Base-by-base conservation (phyloP, 2,329 filamentous ascomycete genomes). In the Botrytis aclada region DNA sequence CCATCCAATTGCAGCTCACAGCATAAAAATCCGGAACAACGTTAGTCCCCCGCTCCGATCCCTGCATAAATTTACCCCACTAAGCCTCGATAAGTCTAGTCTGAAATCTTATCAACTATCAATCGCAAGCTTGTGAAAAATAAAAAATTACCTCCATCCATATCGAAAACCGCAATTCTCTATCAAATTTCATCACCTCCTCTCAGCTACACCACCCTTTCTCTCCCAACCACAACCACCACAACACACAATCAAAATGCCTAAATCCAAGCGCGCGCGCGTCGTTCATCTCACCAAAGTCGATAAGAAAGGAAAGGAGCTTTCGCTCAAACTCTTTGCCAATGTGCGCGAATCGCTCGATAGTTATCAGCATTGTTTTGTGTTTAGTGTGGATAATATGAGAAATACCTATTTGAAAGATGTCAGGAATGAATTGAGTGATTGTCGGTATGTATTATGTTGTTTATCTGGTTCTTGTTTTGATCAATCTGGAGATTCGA, bases 361-460 rank as follows among this genome's bases (percentile, higher is more conserved):
- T 81, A 86, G 93, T 80, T 97, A 95, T 87, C 89, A 94, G 83
- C 90, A 95, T 86, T 92, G 95, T 85, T 97, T 97, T 84, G 93
- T 98, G 81, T 97, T 99, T 83, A 88, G 89, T 80, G 91, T 99
- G 78, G 93, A 97, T 82, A 98, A 98, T 86, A 97, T 97, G 94
- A 94, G 96, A 82, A 99, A 99, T 86, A 97, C 91, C 79, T 95
- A 97, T 83, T 86, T 98, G 80, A 97, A 98, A 85, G 90, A 94
- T 80, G 93, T 98, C 78, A 91, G 95, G 78, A 88, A 90, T 77
- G 92, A 97, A 80, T 90, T 98, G 78, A 87, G 87, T 67, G 94
- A 98, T 85, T 92, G 92, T 86, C 89, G 93, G 93, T 96, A 85
- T 78, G 87, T 56, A 32, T 83, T 34, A 32, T 62, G 69, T 51